Percentiles rank a stretch among this genome's conserved stretches.
Evolutionary conservation across 768 basidiomycete genomes (phyloP).

Genomic region (Tulasnella sp.): DNA sequence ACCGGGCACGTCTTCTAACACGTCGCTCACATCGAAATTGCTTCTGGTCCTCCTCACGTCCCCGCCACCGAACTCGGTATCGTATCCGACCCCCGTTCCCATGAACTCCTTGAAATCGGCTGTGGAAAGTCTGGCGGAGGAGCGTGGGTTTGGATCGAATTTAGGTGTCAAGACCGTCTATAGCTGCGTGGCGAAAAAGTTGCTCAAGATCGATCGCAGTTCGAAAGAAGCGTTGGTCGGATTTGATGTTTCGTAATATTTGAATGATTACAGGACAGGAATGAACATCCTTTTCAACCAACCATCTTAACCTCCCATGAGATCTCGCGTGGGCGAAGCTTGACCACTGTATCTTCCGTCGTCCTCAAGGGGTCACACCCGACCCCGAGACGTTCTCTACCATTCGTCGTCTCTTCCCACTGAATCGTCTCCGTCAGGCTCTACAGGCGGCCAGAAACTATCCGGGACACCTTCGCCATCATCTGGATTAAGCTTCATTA

Average conservation of each 20-base stretch:
- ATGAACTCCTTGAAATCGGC: slow-evolving; percentile 6
- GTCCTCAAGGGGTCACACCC: too few relatives aligned
- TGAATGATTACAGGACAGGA: neutral
- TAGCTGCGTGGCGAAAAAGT: slow-evolving; percentile 11
- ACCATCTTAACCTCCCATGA: too few relatives aligned
- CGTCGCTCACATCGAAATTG: slow-evolving; percentile 8
- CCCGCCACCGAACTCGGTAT: neutral
- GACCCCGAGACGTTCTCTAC: too few relatives aligned
- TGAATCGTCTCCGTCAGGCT: neutral
- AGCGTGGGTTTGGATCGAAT: neutral
- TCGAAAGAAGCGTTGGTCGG: slow-evolving; percentile 1
- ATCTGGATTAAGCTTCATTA: slow-evolving; percentile 18
- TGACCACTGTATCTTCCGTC: too few relatives aligned
- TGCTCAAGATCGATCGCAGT: slow-evolving; percentile 13
- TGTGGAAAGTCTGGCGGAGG: slow-evolving; percentile 2
- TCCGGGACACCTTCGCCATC: neutral
- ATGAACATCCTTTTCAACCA: neutral
- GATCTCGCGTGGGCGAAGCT: too few relatives aligned
- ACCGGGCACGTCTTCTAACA: neutral
- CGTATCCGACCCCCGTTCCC: neutral
- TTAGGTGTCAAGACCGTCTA: slow-evolving; percentile 4
- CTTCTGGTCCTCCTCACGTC: slow-evolving; percentile 3
- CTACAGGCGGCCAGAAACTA: neutral
- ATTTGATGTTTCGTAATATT: neutral
- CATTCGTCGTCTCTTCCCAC: neutral